Evolutionary conservation across 768 basidiomycete genomes (phyloP).

Genomic region (Punctularia strigosozonata): DNA sequence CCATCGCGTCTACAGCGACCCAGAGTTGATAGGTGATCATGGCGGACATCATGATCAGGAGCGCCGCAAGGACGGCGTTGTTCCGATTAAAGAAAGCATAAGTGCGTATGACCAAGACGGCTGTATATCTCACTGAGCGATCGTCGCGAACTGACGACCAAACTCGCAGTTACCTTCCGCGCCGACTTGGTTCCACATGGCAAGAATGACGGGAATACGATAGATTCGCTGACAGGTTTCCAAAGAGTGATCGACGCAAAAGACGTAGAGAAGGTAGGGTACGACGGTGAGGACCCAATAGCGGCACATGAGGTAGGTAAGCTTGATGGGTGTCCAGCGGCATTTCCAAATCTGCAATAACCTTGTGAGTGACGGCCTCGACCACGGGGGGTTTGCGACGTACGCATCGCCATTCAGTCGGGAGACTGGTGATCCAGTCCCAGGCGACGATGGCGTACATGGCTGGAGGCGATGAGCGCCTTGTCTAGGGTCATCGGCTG

Average conservation of each 20-base stretch:
- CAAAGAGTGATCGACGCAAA: slow-evolving; percentile 54
- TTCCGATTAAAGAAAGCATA: slow-evolving; percentile 83
- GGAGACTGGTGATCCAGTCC: slow-evolving; percentile 77
- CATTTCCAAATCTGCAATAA: slow-evolving; percentile 75
- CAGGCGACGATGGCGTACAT: slow-evolving; percentile 64
- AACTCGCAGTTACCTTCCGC: slow-evolving; percentile 46
- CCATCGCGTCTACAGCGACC: slow-evolving; percentile 70
- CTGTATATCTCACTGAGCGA: slow-evolving; percentile 22
- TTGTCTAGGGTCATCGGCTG: slow-evolving; percentile 9
- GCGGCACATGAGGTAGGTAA: slow-evolving; percentile 80
- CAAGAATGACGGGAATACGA: slow-evolving; percentile 71
- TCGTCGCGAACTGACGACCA: slow-evolving; percentile 3
- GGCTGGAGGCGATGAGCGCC: slow-evolving; percentile 30
- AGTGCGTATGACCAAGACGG: slow-evolving; percentile 71
- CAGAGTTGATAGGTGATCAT: slow-evolving; percentile 76
- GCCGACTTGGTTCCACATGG: slow-evolving; percentile 83
- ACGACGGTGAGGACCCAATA: slow-evolving; percentile 79
- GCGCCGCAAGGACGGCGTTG: slow-evolving; percentile 47
- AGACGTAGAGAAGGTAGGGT: slow-evolving; percentile 68
- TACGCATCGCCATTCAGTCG: slow-evolving; percentile 71
- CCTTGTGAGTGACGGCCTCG: no score
- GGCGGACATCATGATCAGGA: slow-evolving; percentile 56
- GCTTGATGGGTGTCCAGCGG: slow-evolving; percentile 74
- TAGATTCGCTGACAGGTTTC: slow-evolving; percentile 61
- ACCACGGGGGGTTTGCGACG: slow-evolving; percentile 12